Evolutionary conservation across 148 eudicot species (phyloP).

Genomic region (Cornus kousa): DNA sequence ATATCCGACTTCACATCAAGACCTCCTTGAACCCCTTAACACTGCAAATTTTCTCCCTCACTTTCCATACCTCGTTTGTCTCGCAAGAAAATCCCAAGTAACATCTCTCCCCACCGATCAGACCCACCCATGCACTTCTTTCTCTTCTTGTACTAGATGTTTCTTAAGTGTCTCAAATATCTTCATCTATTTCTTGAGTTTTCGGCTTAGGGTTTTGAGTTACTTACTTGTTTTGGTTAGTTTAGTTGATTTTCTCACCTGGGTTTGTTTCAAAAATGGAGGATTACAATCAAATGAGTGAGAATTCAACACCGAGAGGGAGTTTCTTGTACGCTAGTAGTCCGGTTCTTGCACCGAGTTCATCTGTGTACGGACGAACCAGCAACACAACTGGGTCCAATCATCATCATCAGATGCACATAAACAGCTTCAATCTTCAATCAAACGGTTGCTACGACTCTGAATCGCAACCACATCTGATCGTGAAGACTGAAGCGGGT

Average conservation of each 20-base stretch:
- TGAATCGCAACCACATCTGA: conserved; percentile 15
- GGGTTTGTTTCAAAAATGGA: conserved; percentile 31
- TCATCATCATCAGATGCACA: conserved; percentile 16
- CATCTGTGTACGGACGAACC: conserved; percentile 29
- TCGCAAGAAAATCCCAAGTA: neutral
- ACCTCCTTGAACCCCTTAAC: neutral
- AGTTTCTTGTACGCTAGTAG: conserved; percentile 31
- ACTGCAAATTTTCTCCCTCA: neutral
- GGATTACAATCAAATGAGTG: conserved; percentile 35
- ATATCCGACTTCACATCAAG: conserved; percentile 2
- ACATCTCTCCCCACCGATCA: neutral
- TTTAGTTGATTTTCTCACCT: neutral
- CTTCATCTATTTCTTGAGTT: neutral
- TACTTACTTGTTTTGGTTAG: neutral
- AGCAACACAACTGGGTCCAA: conserved; percentile 5
- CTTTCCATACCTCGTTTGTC: neutral
- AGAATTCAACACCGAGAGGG: conserved; percentile 23
- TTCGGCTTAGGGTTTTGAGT: conserved; percentile 2
- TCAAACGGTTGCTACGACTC: conserved; percentile 16
- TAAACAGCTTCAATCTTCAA: conserved; percentile 30
- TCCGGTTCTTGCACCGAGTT: conserved; percentile 22
- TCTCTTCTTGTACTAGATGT: neutral
- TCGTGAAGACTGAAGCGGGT: conserved; percentile 45
- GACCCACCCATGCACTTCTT: neutral
- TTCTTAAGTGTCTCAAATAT: neutral